These are phyloP conservation scores for Fraxinus angustifolia DNA, from an alignment of 305 asterid species.

Conservation along the genomic window DNA sequence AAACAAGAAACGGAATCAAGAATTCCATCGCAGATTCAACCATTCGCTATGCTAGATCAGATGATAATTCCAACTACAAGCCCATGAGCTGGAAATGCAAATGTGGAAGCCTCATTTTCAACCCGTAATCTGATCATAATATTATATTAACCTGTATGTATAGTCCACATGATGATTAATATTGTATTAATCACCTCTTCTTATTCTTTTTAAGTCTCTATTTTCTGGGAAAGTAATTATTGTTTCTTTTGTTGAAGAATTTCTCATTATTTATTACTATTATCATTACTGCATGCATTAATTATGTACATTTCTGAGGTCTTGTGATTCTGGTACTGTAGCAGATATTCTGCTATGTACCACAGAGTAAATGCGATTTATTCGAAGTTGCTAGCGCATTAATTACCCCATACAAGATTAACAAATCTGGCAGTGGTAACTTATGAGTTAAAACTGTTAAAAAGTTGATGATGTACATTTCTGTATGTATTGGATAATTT, in stretches of 20 bases:
- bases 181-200: not conserved
- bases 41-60: constrained; percentile 27
- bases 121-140: constrained; percentile 37
- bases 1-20: constrained; percentile 21
- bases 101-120: constrained; percentile 70
- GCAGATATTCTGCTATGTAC: constrained; percentile 30
- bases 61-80: constrained; percentile 63
- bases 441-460: not conserved
- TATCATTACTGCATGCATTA: constrained; percentile 10
- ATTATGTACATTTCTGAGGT: constrained; percentile 26
- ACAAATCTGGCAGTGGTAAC: not conserved
- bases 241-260: constrained; percentile 8
- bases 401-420: not conserved
- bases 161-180: not conserved
- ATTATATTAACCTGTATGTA: not conserved
- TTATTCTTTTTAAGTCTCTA: not conserved
- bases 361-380: constrained; percentile 12
- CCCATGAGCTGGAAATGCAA: constrained; percentile 92
- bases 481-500: not conserved
- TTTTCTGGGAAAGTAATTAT: constrained; percentile 12
- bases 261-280: not conserved
- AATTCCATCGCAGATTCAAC: constrained; percentile 18
- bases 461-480: not conserved
- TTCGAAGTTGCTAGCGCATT: not conserved
- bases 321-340: constrained; percentile 16